phyloP scores from a whole-genome alignment of 371 early-diverging fungal genomes.

The Lichtheimia corymbifera region DNA sequence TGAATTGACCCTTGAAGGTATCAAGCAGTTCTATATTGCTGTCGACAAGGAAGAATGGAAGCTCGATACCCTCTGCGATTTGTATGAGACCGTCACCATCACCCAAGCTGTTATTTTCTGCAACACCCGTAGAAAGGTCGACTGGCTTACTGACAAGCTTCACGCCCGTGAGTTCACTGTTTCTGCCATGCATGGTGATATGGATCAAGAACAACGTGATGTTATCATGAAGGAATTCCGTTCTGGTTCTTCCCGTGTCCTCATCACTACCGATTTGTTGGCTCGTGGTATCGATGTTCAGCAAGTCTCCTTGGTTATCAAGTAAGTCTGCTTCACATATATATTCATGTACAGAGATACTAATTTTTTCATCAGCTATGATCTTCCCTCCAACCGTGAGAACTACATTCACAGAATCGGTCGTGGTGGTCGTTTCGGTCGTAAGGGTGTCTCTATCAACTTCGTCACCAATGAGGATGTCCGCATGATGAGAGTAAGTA shows the following conservation, averaged over 20 bases:
- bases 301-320: constrained; percentile 95
- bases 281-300: constrained; percentile 99
- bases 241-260: constrained; percentile 90
- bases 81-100: constrained; percentile 90
- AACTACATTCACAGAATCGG: constrained; percentile 99
- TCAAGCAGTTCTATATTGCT: constrained; percentile 94
- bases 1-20: constrained; percentile 93
- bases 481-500: constrained; percentile 71
- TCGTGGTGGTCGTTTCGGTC: constrained; percentile 99
- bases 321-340: constrained; percentile 21
- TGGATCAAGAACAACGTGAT: constrained; percentile 96
- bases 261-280: constrained; percentile 98
- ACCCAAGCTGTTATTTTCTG: constrained; percentile 97
- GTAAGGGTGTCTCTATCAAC: constrained; percentile 99
- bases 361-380: constrained; percentile 75
- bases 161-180: constrained; percentile 87
- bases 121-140: constrained; percentile 94
- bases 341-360: neutral
- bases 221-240: constrained; percentile 98
- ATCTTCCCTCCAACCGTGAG: constrained; percentile 95
- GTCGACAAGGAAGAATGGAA: constrained; percentile 93
- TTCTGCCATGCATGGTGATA: constrained; percentile 95
- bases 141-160: constrained; percentile 87
- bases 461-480: constrained; percentile 96
- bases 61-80: constrained; percentile 88